Conservation (phyloP, 176 grass and related monocot genomes). For the Musa beccarii region DNA sequence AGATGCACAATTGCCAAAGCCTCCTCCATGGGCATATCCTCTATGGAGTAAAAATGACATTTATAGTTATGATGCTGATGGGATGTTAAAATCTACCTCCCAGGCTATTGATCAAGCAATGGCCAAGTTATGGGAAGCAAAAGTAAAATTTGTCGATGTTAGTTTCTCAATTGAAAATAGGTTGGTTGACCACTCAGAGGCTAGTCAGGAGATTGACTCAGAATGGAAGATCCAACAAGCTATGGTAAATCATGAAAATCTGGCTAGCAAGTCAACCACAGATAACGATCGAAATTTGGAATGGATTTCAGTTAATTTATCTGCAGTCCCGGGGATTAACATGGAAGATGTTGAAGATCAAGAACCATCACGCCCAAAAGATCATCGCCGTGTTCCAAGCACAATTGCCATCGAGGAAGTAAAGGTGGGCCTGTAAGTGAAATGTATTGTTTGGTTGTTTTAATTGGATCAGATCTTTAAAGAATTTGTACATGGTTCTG, state of each 20-base stretch:
- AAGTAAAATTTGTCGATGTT: conserved; percentile 90
- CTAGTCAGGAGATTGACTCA: conserved; percentile 35
- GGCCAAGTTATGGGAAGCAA: conserved; percentile 88
- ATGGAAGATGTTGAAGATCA: conserved; percentile 92
- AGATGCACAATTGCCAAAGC: conserved; percentile 86
- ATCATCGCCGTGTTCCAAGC: conserved; percentile 88
- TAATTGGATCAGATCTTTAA: neutral
- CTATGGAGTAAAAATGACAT: conserved; percentile 67
- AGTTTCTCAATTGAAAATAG: conserved; percentile 79
- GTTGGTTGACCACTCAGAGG: conserved; percentile 48
- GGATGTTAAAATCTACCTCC: conserved; percentile 77
- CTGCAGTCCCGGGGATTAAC: conserved; percentile 76
- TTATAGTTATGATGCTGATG: conserved; percentile 76
- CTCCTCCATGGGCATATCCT: conserved; percentile 97
- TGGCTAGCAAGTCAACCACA: conserved; percentile 20
- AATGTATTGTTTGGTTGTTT: neutral
- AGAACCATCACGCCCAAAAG: conserved; percentile 60
- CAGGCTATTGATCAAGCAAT: conserved; percentile 96
- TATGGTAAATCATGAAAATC: conserved; percentile 23
- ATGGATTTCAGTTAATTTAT: conserved; percentile 79
- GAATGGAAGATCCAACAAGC: conserved; percentile 20
- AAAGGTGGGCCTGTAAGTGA: conserved; percentile 52
- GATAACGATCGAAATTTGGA: conserved; percentile 44
- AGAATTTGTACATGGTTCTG: neutral
- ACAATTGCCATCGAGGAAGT: conserved; percentile 99